phyloP scores from a whole-genome alignment of 225 moss, liverwort and hornwort genomes.

The Ulota crispa region DNA sequence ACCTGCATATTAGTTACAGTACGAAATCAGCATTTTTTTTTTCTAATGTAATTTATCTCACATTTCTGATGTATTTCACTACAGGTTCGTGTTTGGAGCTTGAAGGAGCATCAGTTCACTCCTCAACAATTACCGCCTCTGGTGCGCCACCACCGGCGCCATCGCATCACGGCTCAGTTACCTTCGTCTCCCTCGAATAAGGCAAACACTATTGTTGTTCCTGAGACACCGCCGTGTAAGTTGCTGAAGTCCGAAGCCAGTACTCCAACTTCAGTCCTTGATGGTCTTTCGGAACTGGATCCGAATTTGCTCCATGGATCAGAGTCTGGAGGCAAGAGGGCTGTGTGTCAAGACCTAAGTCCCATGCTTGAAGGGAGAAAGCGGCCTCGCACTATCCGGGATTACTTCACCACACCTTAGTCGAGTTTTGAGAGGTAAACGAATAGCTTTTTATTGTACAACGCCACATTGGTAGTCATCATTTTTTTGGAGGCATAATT shows the following conservation, averaged over 20 bases:
- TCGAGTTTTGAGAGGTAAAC: not conserved
- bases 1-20: no score
- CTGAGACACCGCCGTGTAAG: constrained; percentile 29
- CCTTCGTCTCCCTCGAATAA: constrained; percentile 20
- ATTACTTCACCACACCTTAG: constrained; percentile 41
- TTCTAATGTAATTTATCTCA: not conserved
- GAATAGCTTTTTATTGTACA: not conserved
- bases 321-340: constrained; percentile 16
- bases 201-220: not conserved
- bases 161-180: constrained; percentile 37
- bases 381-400: constrained; percentile 51
- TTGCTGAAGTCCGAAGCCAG: not conserved
- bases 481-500: constrained; percentile 4
- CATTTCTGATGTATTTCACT: not conserved
- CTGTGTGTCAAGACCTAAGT: constrained; percentile 13
- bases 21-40: not conserved
- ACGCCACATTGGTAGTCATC: not conserved
- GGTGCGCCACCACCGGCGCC: constrained; percentile 41
- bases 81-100: constrained; percentile 77
- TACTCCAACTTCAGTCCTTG: constrained; percentile 30
- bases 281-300: constrained; percentile 36
- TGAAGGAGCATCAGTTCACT: constrained; percentile 62
- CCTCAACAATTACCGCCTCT: constrained; percentile 39
- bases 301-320: constrained; percentile 32
- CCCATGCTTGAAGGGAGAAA: constrained; percentile 39